Evolutionary conservation across 2,329 filamentous ascomycete species (phyloP), one percentile per base, ranked within the genome.

Genomic region (Shiraia sp.): DNA sequence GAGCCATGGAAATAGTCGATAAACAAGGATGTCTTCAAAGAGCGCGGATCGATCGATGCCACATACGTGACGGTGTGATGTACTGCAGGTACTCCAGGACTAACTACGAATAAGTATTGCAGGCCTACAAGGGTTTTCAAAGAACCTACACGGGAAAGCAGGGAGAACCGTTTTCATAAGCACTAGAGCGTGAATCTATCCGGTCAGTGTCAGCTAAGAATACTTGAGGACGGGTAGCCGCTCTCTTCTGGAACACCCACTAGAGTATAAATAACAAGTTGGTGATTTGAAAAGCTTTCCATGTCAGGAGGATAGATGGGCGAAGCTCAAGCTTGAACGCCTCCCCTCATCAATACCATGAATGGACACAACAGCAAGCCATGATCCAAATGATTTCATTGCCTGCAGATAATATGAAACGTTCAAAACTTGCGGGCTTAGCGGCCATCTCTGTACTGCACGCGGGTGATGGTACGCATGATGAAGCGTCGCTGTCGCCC

Each of bases 151-250:
- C 57, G 32, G 19, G 49, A 59, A 61, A 45, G 48, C 50, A 50
- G 57, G 53, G 51, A 59, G 49, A 55, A 51, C 53, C 49, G 56
- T 63, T 64, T 43, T 55, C 53, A 62, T 66, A 65, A 68, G 65
- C 63, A 59, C 63, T 66, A 66, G 51, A 49, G 43, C 44, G 29
- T 23, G 43, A 30, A 43, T 50, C 48, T 41, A 36, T 54, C 60
- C 53, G 49, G 52, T 59, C 37, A 49, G 51, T 49, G 56, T 61
- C 57, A 63, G 59, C 59, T 61, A 55, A 44, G 40, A 47, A 47
- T 51, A 47, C 40, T 42, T 33, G 46, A 29, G 36, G 55, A 44
- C 48, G 40, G 26, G 42, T 46, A 40, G 29, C 23, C 28, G 45
- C 57, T 47, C 57, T 47, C 48, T 45, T 57, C 49, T 53, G 49